Conservation (phyloP, 208 protist species). For the Blastocrithidia nonstop region DNA sequence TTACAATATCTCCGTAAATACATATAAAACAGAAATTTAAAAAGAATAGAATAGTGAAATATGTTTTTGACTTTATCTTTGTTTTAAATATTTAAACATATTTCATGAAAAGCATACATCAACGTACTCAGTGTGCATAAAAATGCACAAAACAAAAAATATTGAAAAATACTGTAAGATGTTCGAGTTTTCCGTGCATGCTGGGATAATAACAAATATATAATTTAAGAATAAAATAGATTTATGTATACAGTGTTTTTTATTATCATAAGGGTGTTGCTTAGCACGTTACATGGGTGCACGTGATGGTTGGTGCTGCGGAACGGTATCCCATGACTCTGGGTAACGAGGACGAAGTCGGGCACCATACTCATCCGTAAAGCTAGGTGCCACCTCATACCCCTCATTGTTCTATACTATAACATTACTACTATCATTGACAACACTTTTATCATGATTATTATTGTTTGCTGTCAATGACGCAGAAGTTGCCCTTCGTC, state of each 20-base stretch:
- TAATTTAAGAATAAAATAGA: slow-evolving; percentile 2
- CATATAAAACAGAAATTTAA: no score
- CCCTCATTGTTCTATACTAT: neutral
- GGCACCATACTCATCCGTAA: slow-evolving; percentile 44
- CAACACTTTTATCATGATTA: neutral
- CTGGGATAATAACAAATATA: neutral
- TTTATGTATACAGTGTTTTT: slow-evolving; percentile 6
- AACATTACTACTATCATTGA: slow-evolving; percentile 1
- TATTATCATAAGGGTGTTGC: neutral
- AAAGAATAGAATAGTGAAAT: no score
- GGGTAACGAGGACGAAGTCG: slow-evolving; percentile 69
- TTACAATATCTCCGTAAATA: no score
- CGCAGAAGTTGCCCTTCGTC: no score
- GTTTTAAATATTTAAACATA: no score
- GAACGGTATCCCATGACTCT: slow-evolving; percentile 73
- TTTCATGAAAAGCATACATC: neutral
- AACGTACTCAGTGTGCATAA: neutral
- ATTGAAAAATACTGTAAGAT: neutral
- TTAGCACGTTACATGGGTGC: neutral
- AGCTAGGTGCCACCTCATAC: slow-evolving; percentile 6
- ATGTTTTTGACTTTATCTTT: no score
- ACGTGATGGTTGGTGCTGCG: slow-evolving; percentile 67
- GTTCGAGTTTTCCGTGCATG: neutral
- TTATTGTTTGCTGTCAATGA: no score
- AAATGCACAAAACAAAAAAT: neutral